Evolutionary conservation across 352 stramenopile genomes (phyloP), one percentile per base, ranked within the genome.

Genomic region (Globisporangium takayamanum): DNA sequence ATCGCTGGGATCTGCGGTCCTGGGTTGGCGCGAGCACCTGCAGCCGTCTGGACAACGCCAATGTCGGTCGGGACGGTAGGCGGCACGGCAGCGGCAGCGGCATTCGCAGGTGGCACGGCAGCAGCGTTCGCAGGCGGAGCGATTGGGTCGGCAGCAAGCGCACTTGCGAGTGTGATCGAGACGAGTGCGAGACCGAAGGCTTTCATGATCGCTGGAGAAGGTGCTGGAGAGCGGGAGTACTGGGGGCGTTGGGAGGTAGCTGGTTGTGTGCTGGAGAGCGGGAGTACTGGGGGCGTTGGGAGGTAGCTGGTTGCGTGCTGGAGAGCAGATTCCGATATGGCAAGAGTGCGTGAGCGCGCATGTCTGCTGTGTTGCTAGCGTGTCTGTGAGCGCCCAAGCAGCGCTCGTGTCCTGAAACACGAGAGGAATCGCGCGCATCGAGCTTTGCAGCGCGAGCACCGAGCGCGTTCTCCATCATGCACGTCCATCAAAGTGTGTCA

Each of bases 131-230:
- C 22, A 22, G 22, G 22, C 22, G 22, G 22, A 22, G 5, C 8
- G 30, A 36, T 36, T 10, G 45, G 37, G 15, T 60, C 45, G 12
- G 30, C 30, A 18, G 55, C 55, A 8, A 54, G 47, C 20, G 22
- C 55, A 15, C 48, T 39, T 48, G 60, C 64, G 44, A 71, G 22
- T 1, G 64, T 53, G 26, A 55, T 36, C 10, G 54, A 47, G 6
- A 48, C 57, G 28, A 69, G 53, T 11, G 62, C 26, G 37, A 69
- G 41, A 14, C 41, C 60, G 48, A 64, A 67, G 39, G 33, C 54
- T 53, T 67, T 72, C 66, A 72, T 72, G 44, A 4, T 55, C 7
- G 18, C 6, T 52, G 50, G n/a, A 28, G 3, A 2, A 10, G 30
- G 15, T 33, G 47, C 10, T 36, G 25, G 45, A 25, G 11, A 8